Conservation (phyloP, 1,284 basidiomycete species). For the Ceratobasidium sp. region DNA sequence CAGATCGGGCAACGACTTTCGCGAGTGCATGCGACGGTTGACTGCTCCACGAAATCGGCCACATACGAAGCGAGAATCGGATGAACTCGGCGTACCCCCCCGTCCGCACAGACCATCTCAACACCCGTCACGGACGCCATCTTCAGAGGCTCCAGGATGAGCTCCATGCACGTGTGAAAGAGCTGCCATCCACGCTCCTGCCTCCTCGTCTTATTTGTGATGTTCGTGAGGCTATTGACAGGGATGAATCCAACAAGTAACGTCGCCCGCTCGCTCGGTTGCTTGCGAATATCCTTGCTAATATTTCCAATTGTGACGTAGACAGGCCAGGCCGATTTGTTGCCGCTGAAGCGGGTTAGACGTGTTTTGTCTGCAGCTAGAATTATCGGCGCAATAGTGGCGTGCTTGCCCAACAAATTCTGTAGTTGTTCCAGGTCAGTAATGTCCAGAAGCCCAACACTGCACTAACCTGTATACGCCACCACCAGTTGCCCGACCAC, state of each 20-base stretch:
- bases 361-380: slow-evolving; percentile 38
- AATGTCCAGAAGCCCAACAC: no score
- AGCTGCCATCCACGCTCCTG: slow-evolving; percentile 4
- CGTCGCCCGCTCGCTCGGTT: neutral
- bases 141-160: slow-evolving; percentile 41
- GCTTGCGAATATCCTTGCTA: neutral
- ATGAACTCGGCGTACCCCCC: slow-evolving; percentile 8
- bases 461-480: slow-evolving; percentile 41
- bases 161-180: slow-evolving; percentile 45
- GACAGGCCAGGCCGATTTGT: slow-evolving; percentile 44
- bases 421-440: neutral
- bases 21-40: slow-evolving; percentile 26
- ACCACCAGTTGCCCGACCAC: slow-evolving; percentile 46
- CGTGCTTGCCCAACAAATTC: neutral
- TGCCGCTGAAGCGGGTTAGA: slow-evolving; percentile 32
- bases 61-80: slow-evolving; percentile 42
- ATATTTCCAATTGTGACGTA: slow-evolving; percentile 31
- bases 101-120: slow-evolving; percentile 41
- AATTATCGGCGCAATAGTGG: slow-evolving; percentile 37
- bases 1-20: slow-evolving; percentile 41
- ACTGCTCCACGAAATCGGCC: slow-evolving; percentile 48
- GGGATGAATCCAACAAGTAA: neutral
- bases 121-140: neutral
- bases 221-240: neutral
- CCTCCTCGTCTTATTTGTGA: neutral